These are phyloP conservation scores for Nigrospora sphaerica DNA, from an alignment of 2,329 filamentous ascomycete species.

Conservation along the genomic window DNA sequence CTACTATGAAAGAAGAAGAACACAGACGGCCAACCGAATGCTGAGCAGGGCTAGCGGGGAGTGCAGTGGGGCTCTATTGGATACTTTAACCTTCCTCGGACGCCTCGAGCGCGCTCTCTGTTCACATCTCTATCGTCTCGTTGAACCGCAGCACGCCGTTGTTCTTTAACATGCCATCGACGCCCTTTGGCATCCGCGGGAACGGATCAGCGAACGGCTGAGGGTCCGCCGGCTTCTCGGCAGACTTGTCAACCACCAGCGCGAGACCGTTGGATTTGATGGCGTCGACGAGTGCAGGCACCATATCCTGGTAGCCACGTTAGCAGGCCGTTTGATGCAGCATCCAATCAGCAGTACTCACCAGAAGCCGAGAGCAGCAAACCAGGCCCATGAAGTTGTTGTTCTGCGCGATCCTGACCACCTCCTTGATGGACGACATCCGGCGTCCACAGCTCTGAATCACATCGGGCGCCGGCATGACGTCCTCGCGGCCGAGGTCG, in stretches of 20 bases:
- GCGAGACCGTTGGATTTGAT: slow-evolving; percentile 93
- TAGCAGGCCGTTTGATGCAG: slow-evolving; percentile 7
- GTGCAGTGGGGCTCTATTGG: too few species aligned
- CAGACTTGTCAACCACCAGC: slow-evolving; percentile 80
- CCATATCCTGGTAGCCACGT: slow-evolving; percentile 62
- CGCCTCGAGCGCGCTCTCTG: neutral
- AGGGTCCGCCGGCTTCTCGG: slow-evolving; percentile 37
- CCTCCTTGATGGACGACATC: slow-evolving; percentile 87
- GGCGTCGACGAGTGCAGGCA: slow-evolving; percentile 83
- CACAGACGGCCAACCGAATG: too few species aligned
- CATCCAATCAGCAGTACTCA: slow-evolving; percentile 39
- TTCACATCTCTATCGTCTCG: slow-evolving; percentile 72
- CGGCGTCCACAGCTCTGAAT: slow-evolving; percentile 57
- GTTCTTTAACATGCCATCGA: slow-evolving; percentile 79
- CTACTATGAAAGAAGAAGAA: too few species aligned
- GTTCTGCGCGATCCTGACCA: slow-evolving; percentile 82
- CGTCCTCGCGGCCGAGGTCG: slow-evolving; percentile 65
- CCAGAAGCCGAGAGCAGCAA: slow-evolving; percentile 78
- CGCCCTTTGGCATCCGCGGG: slow-evolving; percentile 64
- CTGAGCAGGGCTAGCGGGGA: too few species aligned
- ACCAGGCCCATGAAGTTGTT: slow-evolving; percentile 99
- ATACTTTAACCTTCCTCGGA: too few species aligned
- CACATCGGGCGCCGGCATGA: slow-evolving; percentile 26
- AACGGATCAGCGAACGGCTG: slow-evolving; percentile 40
- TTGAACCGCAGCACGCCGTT: slow-evolving; percentile 90